These are phyloP conservation scores for Musa acuminata DNA, from an alignment of 176 grass and related monocot species.

Conservation along the genomic window DNA sequence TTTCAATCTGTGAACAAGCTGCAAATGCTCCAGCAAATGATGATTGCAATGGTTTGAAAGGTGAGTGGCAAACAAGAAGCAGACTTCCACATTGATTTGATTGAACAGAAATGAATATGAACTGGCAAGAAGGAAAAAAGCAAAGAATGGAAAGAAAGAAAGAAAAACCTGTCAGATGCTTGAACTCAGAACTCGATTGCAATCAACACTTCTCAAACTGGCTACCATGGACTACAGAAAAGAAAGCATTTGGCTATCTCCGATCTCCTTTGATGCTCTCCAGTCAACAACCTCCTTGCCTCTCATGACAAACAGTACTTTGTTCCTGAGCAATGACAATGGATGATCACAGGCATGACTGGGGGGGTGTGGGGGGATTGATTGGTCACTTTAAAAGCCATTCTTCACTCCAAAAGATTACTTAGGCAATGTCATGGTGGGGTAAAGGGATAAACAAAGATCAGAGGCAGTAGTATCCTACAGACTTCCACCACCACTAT, in stretches of 20 bases:
- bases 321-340: not conserved
- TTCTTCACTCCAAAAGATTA: not conserved
- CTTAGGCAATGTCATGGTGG: constrained; percentile 8
- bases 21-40: not conserved
- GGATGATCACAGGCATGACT: not conserved
- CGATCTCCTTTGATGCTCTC: not conserved
- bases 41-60: not conserved
- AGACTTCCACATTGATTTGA: too few relatives aligned
- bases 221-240: not conserved
- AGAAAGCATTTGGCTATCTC: not conserved
- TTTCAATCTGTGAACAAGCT: too few relatives aligned
- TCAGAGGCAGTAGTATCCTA: constrained; percentile 26
- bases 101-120: too few relatives aligned
- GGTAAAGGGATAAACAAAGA: constrained; percentile 5
- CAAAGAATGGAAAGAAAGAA: not conserved
- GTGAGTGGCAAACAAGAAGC: not conserved
- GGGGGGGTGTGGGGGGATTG: not conserved
- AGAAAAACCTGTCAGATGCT: not conserved
- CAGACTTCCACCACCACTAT: constrained; percentile 19
- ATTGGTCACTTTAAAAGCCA: constrained; percentile 7
- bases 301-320: not conserved
- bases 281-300: not conserved
- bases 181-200: not conserved
- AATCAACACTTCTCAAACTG: not conserved
- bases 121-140: not conserved